Conservation (phyloP, 352 stramenopile genomes). For the Globisporangium acanthophoron region DNA sequence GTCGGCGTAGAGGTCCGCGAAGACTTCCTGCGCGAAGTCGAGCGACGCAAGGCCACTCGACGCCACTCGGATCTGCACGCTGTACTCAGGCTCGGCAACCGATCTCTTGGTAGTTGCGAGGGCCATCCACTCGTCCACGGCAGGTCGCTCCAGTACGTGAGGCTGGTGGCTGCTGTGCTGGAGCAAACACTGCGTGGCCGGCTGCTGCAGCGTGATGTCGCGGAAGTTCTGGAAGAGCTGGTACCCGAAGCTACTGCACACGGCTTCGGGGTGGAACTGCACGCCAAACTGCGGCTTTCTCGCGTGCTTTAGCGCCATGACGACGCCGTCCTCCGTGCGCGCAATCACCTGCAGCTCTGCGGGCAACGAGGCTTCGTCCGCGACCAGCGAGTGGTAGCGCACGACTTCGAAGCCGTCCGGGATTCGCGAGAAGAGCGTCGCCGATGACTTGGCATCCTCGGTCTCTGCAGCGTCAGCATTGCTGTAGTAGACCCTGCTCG, state of each 20-base stretch:
- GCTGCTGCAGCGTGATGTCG: slow-evolving; percentile 43
- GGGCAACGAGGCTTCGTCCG: slow-evolving; percentile 44
- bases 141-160: slow-evolving; percentile 5
- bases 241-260: slow-evolving; percentile 86
- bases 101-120: background rate
- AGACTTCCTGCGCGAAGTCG: slow-evolving; percentile 57
- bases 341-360: slow-evolving; percentile 54
- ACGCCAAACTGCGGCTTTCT: slow-evolving; percentile 90
- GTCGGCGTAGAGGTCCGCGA: slow-evolving; percentile 38
- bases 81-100: slow-evolving; percentile 14
- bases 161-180: slow-evolving; percentile 35
- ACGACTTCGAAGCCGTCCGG: slow-evolving; percentile 88
- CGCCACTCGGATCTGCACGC: slow-evolving; percentile 35
- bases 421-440: slow-evolving; percentile 49
- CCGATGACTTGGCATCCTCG: background rate
- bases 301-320: slow-evolving; percentile 90
- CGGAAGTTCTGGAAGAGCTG: slow-evolving; percentile 89
- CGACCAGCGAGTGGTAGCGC: slow-evolving; percentile 94
- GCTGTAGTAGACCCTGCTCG: slow-evolving; percentile 66
- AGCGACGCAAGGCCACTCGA: slow-evolving; percentile 36
- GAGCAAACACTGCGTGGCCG: slow-evolving; percentile 37
- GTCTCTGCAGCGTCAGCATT: background rate
- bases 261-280: slow-evolving; percentile 97
- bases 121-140: background rate
- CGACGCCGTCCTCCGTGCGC: slow-evolving; percentile 55